Evolutionary conservation across 1,284 basidiomycete species (phyloP).

Genomic region (Waitea zeae): DNA sequence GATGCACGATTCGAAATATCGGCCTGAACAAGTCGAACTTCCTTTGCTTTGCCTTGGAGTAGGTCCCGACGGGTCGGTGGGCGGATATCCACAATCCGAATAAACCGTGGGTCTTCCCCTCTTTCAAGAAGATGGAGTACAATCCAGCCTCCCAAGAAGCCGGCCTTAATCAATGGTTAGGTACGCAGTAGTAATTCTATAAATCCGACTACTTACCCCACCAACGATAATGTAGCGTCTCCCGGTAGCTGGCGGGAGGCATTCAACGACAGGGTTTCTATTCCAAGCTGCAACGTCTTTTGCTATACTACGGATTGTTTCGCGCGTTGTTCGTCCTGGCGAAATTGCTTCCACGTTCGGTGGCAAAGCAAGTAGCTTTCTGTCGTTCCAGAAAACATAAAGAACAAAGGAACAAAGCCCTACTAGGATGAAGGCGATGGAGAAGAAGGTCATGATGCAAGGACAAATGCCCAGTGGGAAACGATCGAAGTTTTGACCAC

Average conservation of each 20-base stretch:
- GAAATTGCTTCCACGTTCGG: too few relatives aligned
- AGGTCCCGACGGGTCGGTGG: slow-evolving; percentile 36
- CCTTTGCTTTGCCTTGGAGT: slow-evolving; percentile 23
- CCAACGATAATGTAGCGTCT: slow-evolving; percentile 38
- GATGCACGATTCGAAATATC: slow-evolving; percentile 36
- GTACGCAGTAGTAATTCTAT: not conserved
- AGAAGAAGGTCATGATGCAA: too few relatives aligned
- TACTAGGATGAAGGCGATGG: too few relatives aligned
- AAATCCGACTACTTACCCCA: slow-evolving; percentile 20
- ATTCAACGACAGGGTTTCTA: slow-evolving; percentile 6
- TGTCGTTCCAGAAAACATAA: too few relatives aligned
- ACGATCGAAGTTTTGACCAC: too few relatives aligned
- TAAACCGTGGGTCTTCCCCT: slow-evolving; percentile 46
- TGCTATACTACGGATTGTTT: too few relatives aligned
- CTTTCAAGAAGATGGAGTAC: slow-evolving; percentile 44
- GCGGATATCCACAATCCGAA: slow-evolving; percentile 51
- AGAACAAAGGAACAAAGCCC: too few relatives aligned
- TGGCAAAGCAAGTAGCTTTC: too few relatives aligned
- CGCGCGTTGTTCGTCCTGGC: too few relatives aligned
- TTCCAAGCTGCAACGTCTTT: not conserved
- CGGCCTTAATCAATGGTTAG: slow-evolving; percentile 23
- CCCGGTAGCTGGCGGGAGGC: slow-evolving; percentile 33
- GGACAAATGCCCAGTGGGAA: too few relatives aligned
- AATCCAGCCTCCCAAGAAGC: slow-evolving; percentile 64
- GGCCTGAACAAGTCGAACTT: slow-evolving; percentile 36